phyloP scores from a whole-genome alignment of 176 grass and related monocot species.

The Carex littledalei region DNA sequence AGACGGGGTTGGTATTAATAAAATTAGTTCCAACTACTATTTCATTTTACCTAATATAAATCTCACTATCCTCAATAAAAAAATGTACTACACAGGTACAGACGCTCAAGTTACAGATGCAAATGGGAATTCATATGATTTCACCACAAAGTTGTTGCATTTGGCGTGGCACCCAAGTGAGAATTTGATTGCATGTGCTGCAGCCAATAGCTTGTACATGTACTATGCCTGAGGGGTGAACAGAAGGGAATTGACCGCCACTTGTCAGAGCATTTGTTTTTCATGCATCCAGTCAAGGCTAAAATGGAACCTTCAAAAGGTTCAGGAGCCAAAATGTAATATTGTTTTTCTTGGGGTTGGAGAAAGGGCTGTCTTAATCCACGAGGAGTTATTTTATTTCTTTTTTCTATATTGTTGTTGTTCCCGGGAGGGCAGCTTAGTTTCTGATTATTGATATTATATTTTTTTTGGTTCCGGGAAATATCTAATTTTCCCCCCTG shows the following conservation, averaged over 20 bases:
- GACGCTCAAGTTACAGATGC: constrained; percentile 53
- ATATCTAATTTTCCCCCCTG: constrained; percentile 46
- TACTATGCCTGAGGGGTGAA: constrained; percentile 55
- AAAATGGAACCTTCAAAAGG: constrained; percentile 29
- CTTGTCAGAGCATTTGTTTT: constrained; percentile 31
- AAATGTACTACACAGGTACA: constrained; percentile 30
- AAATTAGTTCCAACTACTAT: constrained; percentile 7
- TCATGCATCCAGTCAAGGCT: constrained; percentile 33
- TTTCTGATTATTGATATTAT: constrained; percentile 32
- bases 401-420: constrained; percentile 21
- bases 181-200: constrained; percentile 89
- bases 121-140: constrained; percentile 71
- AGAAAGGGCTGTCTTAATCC: constrained; percentile 83
- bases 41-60: neutral
- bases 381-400: constrained; percentile 70
- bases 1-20: constrained; percentile 58
- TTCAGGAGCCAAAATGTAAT: constrained; percentile 41
- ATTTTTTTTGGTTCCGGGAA: constrained; percentile 49
- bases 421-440: constrained; percentile 88
- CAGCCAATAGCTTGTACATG: constrained; percentile 96
- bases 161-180: constrained; percentile 85
- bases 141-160: constrained; percentile 87
- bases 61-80: neutral
- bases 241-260: constrained; percentile 39
- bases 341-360: constrained; percentile 33